These are phyloP conservation scores for Phytopythium delawarense DNA, from an alignment of 352 stramenopile genomes.

Conservation along the genomic window DNA sequence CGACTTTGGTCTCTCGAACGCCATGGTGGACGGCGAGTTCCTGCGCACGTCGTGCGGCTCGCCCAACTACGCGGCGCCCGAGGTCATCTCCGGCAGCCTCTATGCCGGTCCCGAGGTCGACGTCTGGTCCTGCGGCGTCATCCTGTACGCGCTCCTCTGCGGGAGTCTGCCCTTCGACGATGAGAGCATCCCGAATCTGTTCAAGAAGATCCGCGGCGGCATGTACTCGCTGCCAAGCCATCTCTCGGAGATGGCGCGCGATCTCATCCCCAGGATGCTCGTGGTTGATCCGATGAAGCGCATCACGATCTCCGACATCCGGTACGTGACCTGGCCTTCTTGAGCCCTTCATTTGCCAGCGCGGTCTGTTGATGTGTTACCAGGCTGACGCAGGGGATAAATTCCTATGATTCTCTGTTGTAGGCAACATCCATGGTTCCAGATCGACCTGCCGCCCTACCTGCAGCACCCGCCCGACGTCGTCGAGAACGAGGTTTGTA, in stretches of 20 bases:
- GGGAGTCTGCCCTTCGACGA: constrained; percentile 98
- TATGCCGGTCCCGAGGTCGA: constrained; percentile 99
- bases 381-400: background rate
- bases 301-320: constrained; percentile 98
- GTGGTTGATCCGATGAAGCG: constrained; percentile 99
- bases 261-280: constrained; percentile 98
- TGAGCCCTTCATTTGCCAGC: background rate
- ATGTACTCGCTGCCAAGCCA: constrained; percentile 98
- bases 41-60: constrained; percentile 96
- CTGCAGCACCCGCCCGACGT: constrained; percentile 94
- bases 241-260: constrained; percentile 92
- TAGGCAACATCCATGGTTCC: constrained; percentile 96
- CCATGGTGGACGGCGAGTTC: constrained; percentile 99
- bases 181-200: constrained; percentile 98
- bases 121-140: constrained; percentile 99
- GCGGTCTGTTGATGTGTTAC: background rate
- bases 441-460: constrained; percentile 97
- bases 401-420: background rate
- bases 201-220: constrained; percentile 98
- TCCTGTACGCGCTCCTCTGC: constrained; percentile 98
- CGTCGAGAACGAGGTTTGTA: constrained; percentile 93
- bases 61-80: constrained; percentile 99
- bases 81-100: constrained; percentile 98
- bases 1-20: constrained; percentile 99
- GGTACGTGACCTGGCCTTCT: constrained; percentile 23